Evolutionary conservation across 2,329 filamentous ascomycete species (phyloP), one percentile per base, ranked within the genome.

Genomic region (Arthrobotrys pseudoclavata): DNA sequence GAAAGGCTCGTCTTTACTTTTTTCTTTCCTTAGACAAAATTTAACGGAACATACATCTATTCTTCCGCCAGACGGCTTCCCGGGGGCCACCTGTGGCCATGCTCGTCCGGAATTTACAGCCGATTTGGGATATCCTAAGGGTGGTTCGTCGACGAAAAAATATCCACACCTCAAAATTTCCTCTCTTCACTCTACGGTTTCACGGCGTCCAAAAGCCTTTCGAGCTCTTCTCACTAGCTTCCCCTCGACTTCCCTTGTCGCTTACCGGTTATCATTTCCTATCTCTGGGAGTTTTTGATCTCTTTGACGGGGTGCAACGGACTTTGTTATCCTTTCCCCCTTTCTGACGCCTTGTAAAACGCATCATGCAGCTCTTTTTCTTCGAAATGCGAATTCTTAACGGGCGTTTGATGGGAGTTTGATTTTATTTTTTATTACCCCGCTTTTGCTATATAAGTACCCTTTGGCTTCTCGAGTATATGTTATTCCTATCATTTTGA

Each of bases 381-480:
- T 13, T 50, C 12, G 47, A n/a, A 57, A 34, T 55, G 13, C 42
- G 52, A 52, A 40, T 34, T 69, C 12, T 34, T 34, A 52, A 67
- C 48, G 24, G 71, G 72, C 60, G 72, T 76, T 76, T 47, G 29
- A 62, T 18, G 4, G 72, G 72, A 76, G 72, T 76, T 76, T 63
- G 61, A 57, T n/a, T n/a, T n/a, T 70, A 29, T 45, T 57, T 37
- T 60, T 52, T 53, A 57, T 42, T 74, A 40, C 29, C 68, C 48
- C 48, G 62, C 10, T 40, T 24, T 63, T 71, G 55, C 45, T 67
- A 66, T 66, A 47, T 26, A 18, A 60, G 55, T 60, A 42, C 34
- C 55, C 26, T 42, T 40, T 26, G 34, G 34, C 13, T 60, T 42
- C 55, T 60, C 55, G 20, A 62, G 48, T 64, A 52, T 18, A 24